Conservation (phyloP, 441 rosid genomes). For the Eruca vesicaria region DNA sequence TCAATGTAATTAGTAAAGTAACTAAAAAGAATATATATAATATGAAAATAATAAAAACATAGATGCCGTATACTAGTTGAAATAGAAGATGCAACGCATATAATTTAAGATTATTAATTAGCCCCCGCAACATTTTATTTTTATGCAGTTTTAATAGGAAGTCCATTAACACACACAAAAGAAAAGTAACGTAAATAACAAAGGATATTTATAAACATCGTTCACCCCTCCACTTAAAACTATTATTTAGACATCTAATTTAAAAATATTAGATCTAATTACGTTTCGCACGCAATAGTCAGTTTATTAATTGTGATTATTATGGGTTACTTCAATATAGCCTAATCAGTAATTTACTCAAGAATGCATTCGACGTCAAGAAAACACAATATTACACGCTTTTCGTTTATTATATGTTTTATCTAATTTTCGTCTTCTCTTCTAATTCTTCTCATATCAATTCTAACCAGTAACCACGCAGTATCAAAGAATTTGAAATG, state of each 20-base stretch:
- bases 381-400: constrained; percentile 12
- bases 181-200: background rate
- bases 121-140: background rate
- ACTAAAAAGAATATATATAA: background rate
- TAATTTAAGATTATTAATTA: background rate
- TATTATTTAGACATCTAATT: background rate
- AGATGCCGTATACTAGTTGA: background rate
- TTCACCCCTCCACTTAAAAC: background rate
- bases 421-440: background rate
- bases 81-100: constrained; percentile 10
- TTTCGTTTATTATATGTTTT: background rate
- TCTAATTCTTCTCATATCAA: background rate
- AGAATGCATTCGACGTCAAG: constrained; percentile 18
- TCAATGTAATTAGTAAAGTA: background rate
- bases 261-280: background rate
- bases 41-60: background rate
- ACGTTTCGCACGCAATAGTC: background rate
- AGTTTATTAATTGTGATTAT: background rate
- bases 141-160: background rate
- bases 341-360: constrained; percentile 7
- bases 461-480: background rate
- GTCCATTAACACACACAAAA: background rate
- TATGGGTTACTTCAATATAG: background rate
- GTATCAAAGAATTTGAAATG: background rate
- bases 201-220: background rate